Conservation (phyloP, 495 filamentous ascomycete genomes). For the Schizothecium vesticola region DNA sequence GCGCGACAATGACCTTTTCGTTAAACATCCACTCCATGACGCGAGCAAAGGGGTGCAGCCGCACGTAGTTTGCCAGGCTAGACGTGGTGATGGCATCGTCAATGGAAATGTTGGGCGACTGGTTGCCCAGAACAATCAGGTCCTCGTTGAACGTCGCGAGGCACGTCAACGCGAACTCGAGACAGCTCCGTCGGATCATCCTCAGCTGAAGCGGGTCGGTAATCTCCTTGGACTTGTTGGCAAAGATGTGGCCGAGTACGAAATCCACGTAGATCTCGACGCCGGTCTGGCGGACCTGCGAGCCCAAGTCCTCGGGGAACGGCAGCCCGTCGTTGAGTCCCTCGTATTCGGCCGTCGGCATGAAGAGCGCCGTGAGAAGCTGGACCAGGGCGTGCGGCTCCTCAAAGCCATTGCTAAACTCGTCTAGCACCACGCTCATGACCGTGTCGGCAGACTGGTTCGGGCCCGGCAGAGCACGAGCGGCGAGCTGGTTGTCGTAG, state of each 20-base stretch:
- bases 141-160: constrained; percentile 87
- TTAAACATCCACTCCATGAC: constrained; percentile 98
- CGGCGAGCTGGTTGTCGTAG: constrained; percentile 33
- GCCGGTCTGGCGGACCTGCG: constrained; percentile 69
- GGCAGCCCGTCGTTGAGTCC: constrained; percentile 68
- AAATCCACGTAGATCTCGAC: constrained; percentile 93
- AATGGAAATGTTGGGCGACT: constrained; percentile 58
- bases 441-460: constrained; percentile 37
- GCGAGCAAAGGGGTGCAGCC: constrained; percentile 83
- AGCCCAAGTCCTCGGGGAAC: constrained; percentile 85
- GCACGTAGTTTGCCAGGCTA: constrained; percentile 68
- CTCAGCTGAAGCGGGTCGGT: constrained; percentile 58
- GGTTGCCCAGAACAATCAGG: constrained; percentile 73
- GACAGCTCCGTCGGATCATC: constrained; percentile 66
- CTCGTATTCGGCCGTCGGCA: constrained; percentile 51
- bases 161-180: constrained; percentile 71
- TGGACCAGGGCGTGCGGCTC: constrained; percentile 75
- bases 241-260: constrained; percentile 67
- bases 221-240: constrained; percentile 53
- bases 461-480: constrained; percentile 29
- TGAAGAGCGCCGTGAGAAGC: constrained; percentile 62
- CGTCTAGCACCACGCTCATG: constrained; percentile 50
- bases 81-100: constrained; percentile 67
- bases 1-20: constrained; percentile 70
- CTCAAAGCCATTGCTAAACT: constrained; percentile 67